These are phyloP conservation scores for Solanum pennellii DNA, from an alignment of 257 asterid genomes.

Conservation along the genomic window DNA sequence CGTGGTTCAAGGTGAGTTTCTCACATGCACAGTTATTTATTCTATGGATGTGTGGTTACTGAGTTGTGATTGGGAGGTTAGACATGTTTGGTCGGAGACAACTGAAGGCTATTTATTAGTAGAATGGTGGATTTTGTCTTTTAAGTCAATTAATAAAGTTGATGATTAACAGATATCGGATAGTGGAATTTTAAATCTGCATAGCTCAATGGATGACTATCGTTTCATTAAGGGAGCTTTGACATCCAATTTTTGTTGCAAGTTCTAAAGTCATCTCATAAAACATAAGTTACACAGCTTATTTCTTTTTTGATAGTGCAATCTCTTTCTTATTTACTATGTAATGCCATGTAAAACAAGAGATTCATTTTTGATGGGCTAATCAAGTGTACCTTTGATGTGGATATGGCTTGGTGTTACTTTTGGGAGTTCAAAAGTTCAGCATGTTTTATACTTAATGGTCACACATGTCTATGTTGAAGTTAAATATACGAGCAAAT, in stretches of 20 bases:
- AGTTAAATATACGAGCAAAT: no score
- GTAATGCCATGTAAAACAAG: not conserved
- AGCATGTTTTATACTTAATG: not conserved
- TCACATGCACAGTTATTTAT: not conserved
- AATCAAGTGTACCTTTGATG: not conserved
- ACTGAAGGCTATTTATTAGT: not conserved
- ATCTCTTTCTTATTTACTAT: not conserved
- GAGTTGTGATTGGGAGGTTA: not conserved
- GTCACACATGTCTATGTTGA: not conserved
- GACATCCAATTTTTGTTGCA: constrained; percentile 19
- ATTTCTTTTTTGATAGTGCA: not conserved
- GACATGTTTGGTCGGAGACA: not conserved
- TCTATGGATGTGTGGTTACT: not conserved
- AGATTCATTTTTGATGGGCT: not conserved
- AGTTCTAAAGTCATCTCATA: constrained; percentile 25
- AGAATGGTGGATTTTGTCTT: not conserved
- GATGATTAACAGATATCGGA: not conserved
- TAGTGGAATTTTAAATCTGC: not conserved
- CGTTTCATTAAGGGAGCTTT: not conserved
- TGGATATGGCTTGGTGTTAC: not conserved
- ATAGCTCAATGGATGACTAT: not conserved
- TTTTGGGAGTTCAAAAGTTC: not conserved
- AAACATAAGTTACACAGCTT: not conserved
- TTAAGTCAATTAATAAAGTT: not conserved
- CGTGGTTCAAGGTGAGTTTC: constrained; percentile 35